phyloP scores from a whole-genome alignment of 2,329 filamentous ascomycete genomes.

The Aspergillus latus region DNA sequence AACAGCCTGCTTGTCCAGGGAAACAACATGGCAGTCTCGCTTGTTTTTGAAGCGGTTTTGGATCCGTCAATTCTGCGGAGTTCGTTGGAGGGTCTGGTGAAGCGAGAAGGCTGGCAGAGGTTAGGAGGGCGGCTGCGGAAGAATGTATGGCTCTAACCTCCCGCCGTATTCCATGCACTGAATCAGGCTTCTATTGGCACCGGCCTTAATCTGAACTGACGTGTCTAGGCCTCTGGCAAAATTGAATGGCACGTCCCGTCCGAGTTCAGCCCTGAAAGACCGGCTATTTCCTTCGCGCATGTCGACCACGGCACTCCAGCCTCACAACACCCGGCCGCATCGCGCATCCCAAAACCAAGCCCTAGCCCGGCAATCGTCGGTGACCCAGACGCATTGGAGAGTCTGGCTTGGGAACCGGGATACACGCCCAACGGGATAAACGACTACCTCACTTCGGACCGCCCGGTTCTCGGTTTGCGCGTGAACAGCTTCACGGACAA shows the following conservation, averaged over 20 bases:
- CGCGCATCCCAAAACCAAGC: constrained; percentile 15
- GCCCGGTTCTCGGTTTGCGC: constrained; percentile 17
- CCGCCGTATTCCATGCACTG: too few species aligned
- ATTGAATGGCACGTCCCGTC: constrained; percentile 22
- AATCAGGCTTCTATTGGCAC: too few species aligned
- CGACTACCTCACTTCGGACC: constrained; percentile 19
- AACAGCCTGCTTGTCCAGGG: constrained; percentile 19
- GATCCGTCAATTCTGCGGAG: constrained; percentile 15
- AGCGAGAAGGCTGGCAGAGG: constrained; percentile 16
- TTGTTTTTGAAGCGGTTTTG: constrained; percentile 19
- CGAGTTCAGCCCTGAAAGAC: constrained; percentile 14
- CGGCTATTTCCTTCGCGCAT: constrained; percentile 17
- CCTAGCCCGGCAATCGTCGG: constrained; percentile 14
- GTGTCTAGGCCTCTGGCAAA: constrained; percentile 10
- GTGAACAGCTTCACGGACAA: constrained; percentile 21
- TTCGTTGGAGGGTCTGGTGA: constrained; percentile 17
- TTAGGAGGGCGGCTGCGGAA: constrained; percentile 18
- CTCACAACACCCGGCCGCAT: constrained; percentile 15
- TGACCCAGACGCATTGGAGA: constrained; percentile 16
- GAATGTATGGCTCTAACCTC: constrained; percentile 6
- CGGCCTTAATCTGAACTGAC: not conserved
- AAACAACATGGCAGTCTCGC: constrained; percentile 21
- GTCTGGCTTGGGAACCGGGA: constrained; percentile 17
- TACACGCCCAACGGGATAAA: constrained; percentile 19
- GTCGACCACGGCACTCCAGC: constrained; percentile 17